Base-by-base conservation (phyloP, 2,329 filamentous ascomycete species). In the Sporothrix pallida region DNA sequence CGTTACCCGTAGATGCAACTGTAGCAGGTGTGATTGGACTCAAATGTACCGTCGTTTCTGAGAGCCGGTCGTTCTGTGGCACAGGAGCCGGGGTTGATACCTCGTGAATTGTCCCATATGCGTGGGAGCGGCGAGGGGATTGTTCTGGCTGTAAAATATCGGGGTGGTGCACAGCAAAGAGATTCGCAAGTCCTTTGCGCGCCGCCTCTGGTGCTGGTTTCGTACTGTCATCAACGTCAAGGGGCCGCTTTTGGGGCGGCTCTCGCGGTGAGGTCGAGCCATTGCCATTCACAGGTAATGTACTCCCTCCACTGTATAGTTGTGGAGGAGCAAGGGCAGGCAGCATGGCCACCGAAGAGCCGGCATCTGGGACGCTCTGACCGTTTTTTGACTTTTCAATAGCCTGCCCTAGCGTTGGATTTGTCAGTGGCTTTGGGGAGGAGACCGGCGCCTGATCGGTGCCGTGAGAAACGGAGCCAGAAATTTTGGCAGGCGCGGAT, bases 161-260 rank as follows among this genome's bases (percentile, higher is more conserved):
- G 12, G 84, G 83, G 74, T 84, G 83, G 26, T 82, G 81, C 5
- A 82, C 83, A n/a, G 83, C 83, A 75, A 84, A 85, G 3, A 83
- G 81, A 67, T 85, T 81, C 74, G 77, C 77, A 20, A 79, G 78
- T 7, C 78, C 79, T 69, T 80, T 82, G 26, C 78, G 70, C 50
- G 79, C 79, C 4, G 79, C 76, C 13, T 52, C 54, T 23, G 63
- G 37, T 3, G 31, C 44, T 4, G 44, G 20, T 52, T 17, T 63
- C 9, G 70, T 37, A 37, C 31, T 37, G 31, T 37, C 31, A 42
- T 6, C 17, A 58, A 5, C 37, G n/a, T n/a, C 26, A 46, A 68
- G 20, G 23, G 9, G 13, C 31, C 31, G 56, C 10, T 26, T 13
- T 13, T 44, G 17, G 12, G 7, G n/a, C 67, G 17, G 10, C 26